A percentile compares a stretch with the other conserved stretches of the same genome.
phyloP scores from a whole-genome alignment of 441 rosid species.

The Pelargonium myrrhifolium region DNA sequence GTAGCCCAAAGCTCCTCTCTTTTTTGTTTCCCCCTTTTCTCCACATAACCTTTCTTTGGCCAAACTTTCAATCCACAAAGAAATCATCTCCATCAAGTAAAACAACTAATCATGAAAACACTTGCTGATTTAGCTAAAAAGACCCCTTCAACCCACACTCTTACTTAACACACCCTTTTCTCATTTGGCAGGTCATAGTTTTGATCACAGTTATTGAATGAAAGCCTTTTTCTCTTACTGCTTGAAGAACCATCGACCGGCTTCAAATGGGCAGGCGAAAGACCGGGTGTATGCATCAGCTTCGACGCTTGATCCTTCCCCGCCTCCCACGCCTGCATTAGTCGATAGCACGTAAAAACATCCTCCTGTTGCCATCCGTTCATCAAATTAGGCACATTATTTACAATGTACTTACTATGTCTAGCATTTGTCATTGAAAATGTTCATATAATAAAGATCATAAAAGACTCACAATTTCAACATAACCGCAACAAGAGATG shows the following conservation, averaged over 20 bases:
- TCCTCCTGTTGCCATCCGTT: slow-evolving; percentile 34
- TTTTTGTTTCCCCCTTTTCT: slow-evolving; percentile 9
- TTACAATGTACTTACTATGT: background rate
- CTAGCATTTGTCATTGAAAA: too few species aligned
- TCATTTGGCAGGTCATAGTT: slow-evolving; percentile 15
- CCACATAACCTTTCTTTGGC: background rate
- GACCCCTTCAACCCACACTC: slow-evolving; percentile 10
- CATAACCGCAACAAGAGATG: slow-evolving; percentile 26
- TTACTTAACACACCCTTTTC: slow-evolving; percentile 14
- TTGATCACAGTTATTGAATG: slow-evolving; percentile 23
- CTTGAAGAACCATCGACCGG: slow-evolving; percentile 16
- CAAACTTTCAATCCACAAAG: background rate
- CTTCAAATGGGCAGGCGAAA: slow-evolving; percentile 18
- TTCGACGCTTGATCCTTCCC: slow-evolving; percentile 16
- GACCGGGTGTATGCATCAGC: slow-evolving; percentile 18
- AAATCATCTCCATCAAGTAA: background rate
- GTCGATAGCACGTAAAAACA: slow-evolving; percentile 41
- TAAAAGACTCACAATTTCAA: slow-evolving; percentile 41
- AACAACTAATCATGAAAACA: background rate
- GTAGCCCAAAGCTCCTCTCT: slow-evolving; percentile 20
- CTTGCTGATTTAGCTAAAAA: slow-evolving; percentile 4
- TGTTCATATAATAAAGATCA: slow-evolving; percentile 1
- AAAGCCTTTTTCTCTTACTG: slow-evolving; percentile 37
- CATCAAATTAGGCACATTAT: background rate
- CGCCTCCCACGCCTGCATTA: slow-evolving; percentile 32